These are phyloP conservation scores for Tothia fuscella DNA, from an alignment of 2,329 filamentous ascomycete genomes.

Conservation along the genomic window DNA sequence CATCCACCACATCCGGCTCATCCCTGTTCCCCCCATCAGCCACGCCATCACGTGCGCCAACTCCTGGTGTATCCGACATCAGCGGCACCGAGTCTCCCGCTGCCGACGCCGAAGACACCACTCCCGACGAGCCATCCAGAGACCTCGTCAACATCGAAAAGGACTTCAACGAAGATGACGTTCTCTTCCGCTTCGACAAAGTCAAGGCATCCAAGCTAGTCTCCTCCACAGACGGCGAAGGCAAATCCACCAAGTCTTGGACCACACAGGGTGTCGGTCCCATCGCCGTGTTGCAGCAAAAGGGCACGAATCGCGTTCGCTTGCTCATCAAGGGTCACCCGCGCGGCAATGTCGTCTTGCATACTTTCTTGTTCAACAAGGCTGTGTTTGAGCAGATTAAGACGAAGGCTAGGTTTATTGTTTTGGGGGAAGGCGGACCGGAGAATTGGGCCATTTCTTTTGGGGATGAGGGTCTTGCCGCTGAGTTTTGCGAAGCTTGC, in stretches of 20 bases:
- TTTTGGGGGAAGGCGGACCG: too few species aligned
- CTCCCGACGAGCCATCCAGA: slow-evolving; percentile 41
- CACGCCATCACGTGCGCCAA: slow-evolving; percentile 18
- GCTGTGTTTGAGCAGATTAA: slow-evolving; percentile 43
- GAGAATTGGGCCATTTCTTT: too few species aligned
- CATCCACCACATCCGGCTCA: slow-evolving; percentile 6
- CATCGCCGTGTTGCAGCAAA: slow-evolving; percentile 62
- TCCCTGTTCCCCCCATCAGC: slow-evolving; percentile 13
- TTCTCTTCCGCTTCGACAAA: slow-evolving; percentile 28
- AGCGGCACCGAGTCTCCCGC: slow-evolving; percentile 15
- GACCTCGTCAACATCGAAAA: slow-evolving; percentile 60
- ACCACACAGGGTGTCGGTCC: slow-evolving; percentile 57
- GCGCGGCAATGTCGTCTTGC: slow-evolving; percentile 60
- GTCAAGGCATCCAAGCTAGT: slow-evolving; percentile 35
- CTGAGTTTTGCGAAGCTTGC: too few species aligned
- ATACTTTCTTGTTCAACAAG: slow-evolving; percentile 51
- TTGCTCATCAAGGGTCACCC: slow-evolving; percentile 65
- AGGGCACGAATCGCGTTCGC: slow-evolving; percentile 53
- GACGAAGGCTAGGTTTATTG: slow-evolving; percentile 3
- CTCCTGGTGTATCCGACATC: slow-evolving; percentile 20
- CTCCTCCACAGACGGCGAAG: slow-evolving; percentile 31
- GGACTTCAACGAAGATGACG: slow-evolving; percentile 53
- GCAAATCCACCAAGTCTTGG: slow-evolving; percentile 40
- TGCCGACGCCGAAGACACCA: slow-evolving; percentile 18
- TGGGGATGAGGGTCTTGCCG: too few species aligned